A percentile compares a stretch with the other conserved stretches of the same genome.
Evolutionary conservation across 1,284 basidiomycete genomes (phyloP).

Genomic region (Polyporus tsugae): DNA sequence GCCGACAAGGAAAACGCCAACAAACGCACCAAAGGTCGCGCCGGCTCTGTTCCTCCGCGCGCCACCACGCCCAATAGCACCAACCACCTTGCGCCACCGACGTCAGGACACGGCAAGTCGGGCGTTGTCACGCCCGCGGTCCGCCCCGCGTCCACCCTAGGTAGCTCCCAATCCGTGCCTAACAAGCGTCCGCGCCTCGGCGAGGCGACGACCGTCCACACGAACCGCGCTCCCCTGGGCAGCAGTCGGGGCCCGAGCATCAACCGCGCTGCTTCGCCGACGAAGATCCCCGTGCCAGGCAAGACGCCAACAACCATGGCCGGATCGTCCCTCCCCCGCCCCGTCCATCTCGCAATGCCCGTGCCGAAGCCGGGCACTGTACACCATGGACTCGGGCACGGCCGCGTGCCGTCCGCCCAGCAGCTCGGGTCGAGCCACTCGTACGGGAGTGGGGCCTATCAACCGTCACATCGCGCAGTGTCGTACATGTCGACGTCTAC

Average conservation of each 20-base stretch:
- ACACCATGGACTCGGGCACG: constrained; percentile 61
- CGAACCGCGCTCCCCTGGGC: constrained; percentile 31
- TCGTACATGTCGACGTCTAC: constrained; percentile 29
- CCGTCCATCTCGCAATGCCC: constrained; percentile 50
- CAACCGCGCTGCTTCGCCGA: constrained; percentile 48
- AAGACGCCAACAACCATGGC: constrained; percentile 42
- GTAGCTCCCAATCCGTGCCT: constrained; percentile 51
- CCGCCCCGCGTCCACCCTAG: constrained; percentile 55
- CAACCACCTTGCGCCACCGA: constrained; percentile 44
- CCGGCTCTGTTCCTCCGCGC: constrained; percentile 64
- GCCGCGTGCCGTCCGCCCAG: constrained; percentile 44
- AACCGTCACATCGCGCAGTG: constrained; percentile 28
- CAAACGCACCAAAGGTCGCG: constrained; percentile 50
- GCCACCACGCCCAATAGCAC: constrained; percentile 63
- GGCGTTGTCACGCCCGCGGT: constrained; percentile 67
- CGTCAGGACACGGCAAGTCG: constrained; percentile 37
- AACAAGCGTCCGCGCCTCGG: constrained; percentile 66
- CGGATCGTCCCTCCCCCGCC: constrained; percentile 47
- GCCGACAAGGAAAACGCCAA: constrained; percentile 80
- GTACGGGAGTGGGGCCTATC: constrained; percentile 38
- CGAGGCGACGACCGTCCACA: constrained; percentile 43
- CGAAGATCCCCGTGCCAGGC: constrained; percentile 50
- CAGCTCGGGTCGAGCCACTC: constrained; percentile 28
- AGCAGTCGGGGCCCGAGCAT: constrained; percentile 29
- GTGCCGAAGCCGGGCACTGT: constrained; percentile 55